These are phyloP conservation scores for Posidonia australis DNA, from an alignment of 106 monocot genomes.

Conservation along the genomic window DNA sequence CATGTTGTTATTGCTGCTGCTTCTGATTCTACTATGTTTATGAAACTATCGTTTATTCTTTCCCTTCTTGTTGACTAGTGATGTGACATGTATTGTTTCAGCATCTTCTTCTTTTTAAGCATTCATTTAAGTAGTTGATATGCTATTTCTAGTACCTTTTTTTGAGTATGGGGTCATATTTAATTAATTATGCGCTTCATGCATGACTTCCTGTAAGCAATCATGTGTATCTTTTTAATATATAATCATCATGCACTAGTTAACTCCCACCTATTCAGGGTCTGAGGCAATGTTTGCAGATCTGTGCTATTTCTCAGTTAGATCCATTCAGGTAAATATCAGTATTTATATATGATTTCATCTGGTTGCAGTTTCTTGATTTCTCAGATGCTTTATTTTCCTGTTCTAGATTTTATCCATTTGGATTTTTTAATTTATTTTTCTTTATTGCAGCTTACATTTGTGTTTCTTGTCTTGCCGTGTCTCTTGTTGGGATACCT, in stretches of 20 bases:
- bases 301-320: constrained; percentile 85
- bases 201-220: background rate
- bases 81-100: no score
- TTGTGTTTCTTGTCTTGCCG: constrained; percentile 77
- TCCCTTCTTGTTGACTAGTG: no score
- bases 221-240: background rate
- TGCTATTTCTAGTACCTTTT: no score
- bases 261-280: constrained; percentile 37
- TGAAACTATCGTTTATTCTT: no score
- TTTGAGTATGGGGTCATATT: no score
- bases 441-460: constrained; percentile 47
- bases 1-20: background rate
- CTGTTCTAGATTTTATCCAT: background rate
- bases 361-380: constrained; percentile 2
- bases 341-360: constrained; percentile 2
- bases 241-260: no score
- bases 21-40: background rate
- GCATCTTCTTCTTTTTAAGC: no score
- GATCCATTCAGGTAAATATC: constrained; percentile 58
- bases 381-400: background rate
- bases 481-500: constrained; percentile 84
- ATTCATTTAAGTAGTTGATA: no score
- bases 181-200: no score
- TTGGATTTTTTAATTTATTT: constrained; percentile 5
- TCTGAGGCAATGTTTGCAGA: constrained; percentile 97